Conservation (phyloP, 345 rosid genomes). For the Sapria himalayana region DNA sequence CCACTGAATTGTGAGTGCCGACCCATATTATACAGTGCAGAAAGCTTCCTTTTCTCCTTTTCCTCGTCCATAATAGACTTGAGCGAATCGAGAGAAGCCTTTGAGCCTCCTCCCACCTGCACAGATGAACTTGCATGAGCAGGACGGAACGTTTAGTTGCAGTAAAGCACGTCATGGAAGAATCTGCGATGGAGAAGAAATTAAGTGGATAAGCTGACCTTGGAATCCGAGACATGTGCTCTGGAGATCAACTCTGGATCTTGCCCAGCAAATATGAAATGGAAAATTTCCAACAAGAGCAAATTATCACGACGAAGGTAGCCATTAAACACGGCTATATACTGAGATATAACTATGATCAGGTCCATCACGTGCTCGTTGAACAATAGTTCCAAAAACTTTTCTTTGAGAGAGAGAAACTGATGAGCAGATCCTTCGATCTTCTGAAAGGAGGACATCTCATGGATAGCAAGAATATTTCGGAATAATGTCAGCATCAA, state of each 20-base stretch:
- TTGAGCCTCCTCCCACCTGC: constrained; percentile 27
- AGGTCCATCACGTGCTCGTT: constrained; percentile 71
- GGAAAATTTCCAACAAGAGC: constrained; percentile 57
- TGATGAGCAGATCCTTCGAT: constrained; percentile 46
- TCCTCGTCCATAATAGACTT: constrained; percentile 61
- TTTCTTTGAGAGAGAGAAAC: constrained; percentile 54
- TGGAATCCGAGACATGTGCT: constrained; percentile 25
- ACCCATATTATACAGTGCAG: constrained; percentile 18
- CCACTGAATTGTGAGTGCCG: constrained; percentile 79
- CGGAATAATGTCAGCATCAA: constrained; percentile 67
- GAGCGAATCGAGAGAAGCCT: constrained; percentile 33
- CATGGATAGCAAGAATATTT: constrained; percentile 77
- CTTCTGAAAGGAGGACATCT: constrained; percentile 41
- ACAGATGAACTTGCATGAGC: no score
- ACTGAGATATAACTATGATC: constrained; percentile 43
- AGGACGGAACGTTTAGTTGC: no score
- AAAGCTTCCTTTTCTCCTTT: constrained; percentile 38
- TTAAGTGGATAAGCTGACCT: constrained; percentile 16
- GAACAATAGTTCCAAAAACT: constrained; percentile 54
- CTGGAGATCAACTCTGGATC: constrained; percentile 47
- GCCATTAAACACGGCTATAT: constrained; percentile 25
- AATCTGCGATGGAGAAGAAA: no score
- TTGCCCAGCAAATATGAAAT: constrained; percentile 55
- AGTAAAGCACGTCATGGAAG: no score
- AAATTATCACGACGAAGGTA: constrained; percentile 66